Evolutionary conservation across 345 rosid species (phyloP).

Genomic region (Salix viminalis): DNA sequence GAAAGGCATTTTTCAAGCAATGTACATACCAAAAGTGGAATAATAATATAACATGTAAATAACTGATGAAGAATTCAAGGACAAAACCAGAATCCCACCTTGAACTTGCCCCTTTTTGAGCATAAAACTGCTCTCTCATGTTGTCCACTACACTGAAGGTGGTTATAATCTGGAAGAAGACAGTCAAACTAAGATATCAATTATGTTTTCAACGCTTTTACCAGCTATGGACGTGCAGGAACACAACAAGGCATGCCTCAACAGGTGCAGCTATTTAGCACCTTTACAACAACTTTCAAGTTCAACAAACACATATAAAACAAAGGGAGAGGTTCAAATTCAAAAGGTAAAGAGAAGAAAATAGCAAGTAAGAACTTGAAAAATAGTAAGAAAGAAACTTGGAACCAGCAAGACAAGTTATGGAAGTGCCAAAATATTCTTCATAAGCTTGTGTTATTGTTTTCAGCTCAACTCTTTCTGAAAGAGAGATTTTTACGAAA

Average conservation of each 20-base stretch:
- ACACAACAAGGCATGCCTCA: neutral
- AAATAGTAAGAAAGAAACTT: neutral
- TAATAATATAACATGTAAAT: neutral
- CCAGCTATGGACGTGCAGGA: neutral
- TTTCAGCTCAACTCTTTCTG: neutral
- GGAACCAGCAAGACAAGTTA: neutral
- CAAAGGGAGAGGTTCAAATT: neutral
- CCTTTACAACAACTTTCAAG: neutral
- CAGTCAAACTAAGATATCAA: neutral
- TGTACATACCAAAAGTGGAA: neutral
- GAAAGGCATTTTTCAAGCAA: neutral
- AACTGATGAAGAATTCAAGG: neutral
- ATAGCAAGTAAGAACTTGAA: neutral
- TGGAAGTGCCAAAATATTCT: neutral
- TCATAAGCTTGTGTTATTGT: neutral
- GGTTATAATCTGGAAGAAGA: constrained; percentile 60
- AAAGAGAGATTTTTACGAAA: neutral
- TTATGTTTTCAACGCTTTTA: neutral
- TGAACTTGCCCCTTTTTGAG: constrained; percentile 42
- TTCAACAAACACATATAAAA: neutral
- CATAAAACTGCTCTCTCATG: constrained; percentile 76
- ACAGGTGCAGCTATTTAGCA: no score
- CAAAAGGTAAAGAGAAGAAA: neutral
- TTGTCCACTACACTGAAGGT: constrained; percentile 90
- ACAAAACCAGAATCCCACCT: constrained; percentile 40